Base-by-base conservation (phyloP, 163 green algal species). In the Chlamydomonas reinhardtii region DNA sequence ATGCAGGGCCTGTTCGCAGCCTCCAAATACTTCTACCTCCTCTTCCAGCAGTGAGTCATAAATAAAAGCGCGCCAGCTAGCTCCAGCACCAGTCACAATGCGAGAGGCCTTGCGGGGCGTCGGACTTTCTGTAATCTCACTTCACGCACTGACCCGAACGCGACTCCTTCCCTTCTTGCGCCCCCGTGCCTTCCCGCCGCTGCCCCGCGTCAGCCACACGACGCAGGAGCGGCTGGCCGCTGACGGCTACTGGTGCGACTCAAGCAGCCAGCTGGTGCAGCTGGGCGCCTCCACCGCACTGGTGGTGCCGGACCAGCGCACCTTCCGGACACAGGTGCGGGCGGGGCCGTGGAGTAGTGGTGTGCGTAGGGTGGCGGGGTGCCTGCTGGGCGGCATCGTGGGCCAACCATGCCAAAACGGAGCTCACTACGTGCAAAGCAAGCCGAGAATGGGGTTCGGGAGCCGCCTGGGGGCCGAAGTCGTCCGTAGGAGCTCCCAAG, bases 1-100 rank as follows among this genome's bases (percentile, higher is more conserved):
- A 95, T 96, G 84, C 71, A 94, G 70, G 95, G 65, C 32, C 3
- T 70, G 4, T 75, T 91, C 65, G 37, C 61, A 15, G 84, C 88
- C 17, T 89, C 92, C 24, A 35, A 75, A 31, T 81, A 74, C 25
- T 93, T 95, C 79, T 96, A 94, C 86, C 81, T 96, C 22, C 84
- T 95, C n/a, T 96, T 96, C 85, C 94, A 96, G 89, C 76, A 84
- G 75, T 73, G 62, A 31, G 62, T 82, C 19, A 31, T 5, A 39
- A 54, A 16, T 54, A 16, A 11, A 54, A 22, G 48, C 48, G 48
- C 48, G 43, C 48, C 14, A 17, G 48, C 48, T 9, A 17, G 48
- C 43, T 11, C 56, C 17, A 24, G 12, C 56, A 64, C 3, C 56
- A 24, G 11, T 9, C 56, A 25, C 56, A 4, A 15, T 64, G 12